Evolutionary conservation across 148 eudicot genomes (phyloP), one percentile per base, ranked within the genome.

Genomic region (Rhododendron griersonianum): DNA sequence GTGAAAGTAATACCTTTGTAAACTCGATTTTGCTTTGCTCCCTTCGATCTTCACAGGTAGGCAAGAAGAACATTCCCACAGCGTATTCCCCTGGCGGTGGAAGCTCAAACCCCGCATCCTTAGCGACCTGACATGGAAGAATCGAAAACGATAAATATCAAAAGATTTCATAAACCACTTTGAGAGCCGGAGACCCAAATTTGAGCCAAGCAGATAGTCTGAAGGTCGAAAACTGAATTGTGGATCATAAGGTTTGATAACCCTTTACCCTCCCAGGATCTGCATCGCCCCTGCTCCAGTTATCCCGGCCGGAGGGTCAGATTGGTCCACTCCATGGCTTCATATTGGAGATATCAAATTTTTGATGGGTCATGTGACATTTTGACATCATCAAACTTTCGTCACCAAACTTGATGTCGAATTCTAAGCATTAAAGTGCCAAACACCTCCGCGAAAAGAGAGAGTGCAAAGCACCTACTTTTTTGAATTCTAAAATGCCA

Each of bases 31-130:
- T 95, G 96, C 98, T 95, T 85, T 94, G 95, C 59, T 93, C 96
- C 93, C 98, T 93, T 85, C 99, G 83, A 82, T 86, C 85, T 69
- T 87, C 92, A 2, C 95, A 93, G 16, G 94, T 95, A 37, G 99
- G 98, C 95, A 98, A 89, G 94, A 94, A 98, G 85, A 98, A 95
- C 98, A 98, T 98, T 85, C 99, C 99, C 67, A 98, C 97, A 15
- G 98, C 99, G 84, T 98, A 98, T 86, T 94, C 85, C 19, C 98
- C 99, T 2, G 92, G 93, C 67, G 94, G 87, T 55, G 99, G 99
- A 81, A 98, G 88, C 91, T 93, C 93, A 87, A 98, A 95, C 25
- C 98, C 99, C 37, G 81, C 91, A 81, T 94, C 98, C 87, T 92
- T 94, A 28, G 94, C 91, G 57, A 91, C 98, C 99, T 98, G 91